These are phyloP conservation scores for Komagataea norvegica DNA, from an alignment of 1,139 yeast genomes.

Conservation along the genomic window DNA sequence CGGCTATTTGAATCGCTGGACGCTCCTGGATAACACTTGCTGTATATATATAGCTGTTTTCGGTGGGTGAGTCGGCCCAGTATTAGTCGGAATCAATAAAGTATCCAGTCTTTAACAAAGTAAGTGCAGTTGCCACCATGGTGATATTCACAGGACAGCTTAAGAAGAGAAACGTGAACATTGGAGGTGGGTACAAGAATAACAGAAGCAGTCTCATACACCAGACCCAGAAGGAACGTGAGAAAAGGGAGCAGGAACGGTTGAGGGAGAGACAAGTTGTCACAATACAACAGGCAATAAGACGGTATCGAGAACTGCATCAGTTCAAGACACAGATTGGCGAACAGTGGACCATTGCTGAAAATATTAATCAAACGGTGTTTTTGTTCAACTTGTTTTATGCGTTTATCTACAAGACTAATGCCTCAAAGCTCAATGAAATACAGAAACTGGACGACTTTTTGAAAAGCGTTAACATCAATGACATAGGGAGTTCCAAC, in stretches of 20 bases:
- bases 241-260: conserved; percentile 55
- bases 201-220: conserved; percentile 44
- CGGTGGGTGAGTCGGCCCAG: too few relatives aligned
- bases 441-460: neutral
- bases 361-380: conserved; percentile 23
- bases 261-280: conserved; percentile 45
- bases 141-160: conserved; percentile 63
- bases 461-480: neutral
- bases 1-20: too few relatives aligned
- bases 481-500: neutral
- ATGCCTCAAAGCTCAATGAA: conserved; percentile 9
- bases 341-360: conserved; percentile 12
- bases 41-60: too few relatives aligned
- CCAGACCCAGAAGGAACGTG: conserved; percentile 62
- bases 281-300: conserved; percentile 45
- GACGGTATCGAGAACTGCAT: conserved; percentile 35
- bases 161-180: conserved; percentile 62
- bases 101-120: too few relatives aligned
- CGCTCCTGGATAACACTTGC: too few relatives aligned
- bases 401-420: conserved; percentile 15
- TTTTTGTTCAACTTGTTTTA: conserved; percentile 26
- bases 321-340: conserved; percentile 17
- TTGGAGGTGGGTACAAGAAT: conserved; percentile 57
- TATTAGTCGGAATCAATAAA: too few relatives aligned
- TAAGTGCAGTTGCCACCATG: conserved; percentile 16